Conservation (phyloP, 805 yeast species). For the Metschnikowia kofuensis region DNA sequence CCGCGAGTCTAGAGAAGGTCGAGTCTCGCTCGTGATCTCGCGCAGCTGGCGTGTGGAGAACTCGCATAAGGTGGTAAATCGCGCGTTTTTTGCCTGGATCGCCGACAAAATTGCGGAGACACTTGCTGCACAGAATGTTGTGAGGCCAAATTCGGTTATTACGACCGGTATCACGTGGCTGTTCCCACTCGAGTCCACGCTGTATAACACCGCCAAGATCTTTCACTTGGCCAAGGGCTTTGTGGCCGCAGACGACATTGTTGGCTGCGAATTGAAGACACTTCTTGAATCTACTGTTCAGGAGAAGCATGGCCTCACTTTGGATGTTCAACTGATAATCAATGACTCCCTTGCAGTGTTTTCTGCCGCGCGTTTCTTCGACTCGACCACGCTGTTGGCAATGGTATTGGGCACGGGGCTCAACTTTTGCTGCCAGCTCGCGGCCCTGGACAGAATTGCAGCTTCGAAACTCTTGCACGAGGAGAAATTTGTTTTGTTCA, state of each 20-base stretch:
- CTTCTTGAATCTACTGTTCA: conserved; percentile 37
- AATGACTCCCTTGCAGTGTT: conserved; percentile 69
- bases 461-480: conserved; percentile 9
- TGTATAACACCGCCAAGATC: conserved; percentile 45
- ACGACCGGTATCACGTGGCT: conserved; percentile 55
- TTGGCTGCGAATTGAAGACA: conserved; percentile 38
- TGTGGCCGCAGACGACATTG: conserved; percentile 40
- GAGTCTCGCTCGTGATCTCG: conserved; percentile 29
- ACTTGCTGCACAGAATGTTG: conserved; percentile 21
- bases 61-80: conserved; percentile 37
- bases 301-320: conserved; percentile 20
- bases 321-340: conserved; percentile 45
- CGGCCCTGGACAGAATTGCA: conserved; percentile 18
- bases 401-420: conserved; percentile 70
- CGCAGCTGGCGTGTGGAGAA: conserved; percentile 40
- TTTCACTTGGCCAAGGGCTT: conserved; percentile 63
- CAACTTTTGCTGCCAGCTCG: conserved; percentile 48
- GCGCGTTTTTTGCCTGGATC: conserved; percentile 34
- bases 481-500: conserved; percentile 29
- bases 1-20: conserved; percentile 12
- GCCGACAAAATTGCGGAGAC: conserved; percentile 32
- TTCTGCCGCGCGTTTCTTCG: conserved; percentile 48
- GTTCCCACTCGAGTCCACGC: conserved; percentile 47
- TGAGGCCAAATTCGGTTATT: conserved; percentile 18
- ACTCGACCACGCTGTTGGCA: conserved; percentile 42